Base-by-base conservation (phyloP, 225 moss, liverwort and hornwort species). In the Climacium dendroides region DNA sequence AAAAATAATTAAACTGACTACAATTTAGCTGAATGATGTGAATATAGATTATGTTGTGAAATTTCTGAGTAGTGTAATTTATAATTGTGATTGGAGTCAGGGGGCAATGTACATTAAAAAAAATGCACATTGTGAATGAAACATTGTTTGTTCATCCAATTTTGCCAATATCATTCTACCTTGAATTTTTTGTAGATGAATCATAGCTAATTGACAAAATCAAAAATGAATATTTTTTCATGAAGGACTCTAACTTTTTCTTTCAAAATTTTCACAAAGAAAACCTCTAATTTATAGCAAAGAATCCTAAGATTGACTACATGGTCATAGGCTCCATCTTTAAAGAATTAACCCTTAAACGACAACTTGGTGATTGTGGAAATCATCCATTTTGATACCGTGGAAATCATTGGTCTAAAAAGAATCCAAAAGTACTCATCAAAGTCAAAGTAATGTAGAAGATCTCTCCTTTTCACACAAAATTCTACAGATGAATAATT, bases 231-330 rank as follows among this genome's bases (percentile, higher is more conserved):
- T 0, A n/a, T n/a, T 6, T 34, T 10, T 66, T 20, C 66, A n/a
- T n/a, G 5, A 65, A n/a, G 11, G 19, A 65, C 20, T 65, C 19
- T 6, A 11, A 65, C 11, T 65, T 34, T 65, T 5, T 63, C 17
- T n/a, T n/a, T 20, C 3, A n/a, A 19, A 20, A 6, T 20, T n/a
- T 66, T n/a, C 2, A 11, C 3, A 20, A n/a, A 20, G 0, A 20
- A 58, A 3, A 4, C 9, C 1, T 18, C 3, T 35, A 20, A 20
- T n/a, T n/a, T 20, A 5, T 66, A 11, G 66, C n/a, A n/a, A 66
- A 20, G 6, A n/a, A n/a, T 66, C 20, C 20, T 20, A 1, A 66
- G 6, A n/a, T 20, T n/a, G 10, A 65, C 3, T 19, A 35, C 19
- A 34, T 65, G 63, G 32, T 63, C 8, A 34, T 16, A 63, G 9